These are phyloP conservation scores for Aureococcus anophagefferens DNA, from an alignment of 108 stramenopile genomes.

Conservation along the genomic window DNA sequence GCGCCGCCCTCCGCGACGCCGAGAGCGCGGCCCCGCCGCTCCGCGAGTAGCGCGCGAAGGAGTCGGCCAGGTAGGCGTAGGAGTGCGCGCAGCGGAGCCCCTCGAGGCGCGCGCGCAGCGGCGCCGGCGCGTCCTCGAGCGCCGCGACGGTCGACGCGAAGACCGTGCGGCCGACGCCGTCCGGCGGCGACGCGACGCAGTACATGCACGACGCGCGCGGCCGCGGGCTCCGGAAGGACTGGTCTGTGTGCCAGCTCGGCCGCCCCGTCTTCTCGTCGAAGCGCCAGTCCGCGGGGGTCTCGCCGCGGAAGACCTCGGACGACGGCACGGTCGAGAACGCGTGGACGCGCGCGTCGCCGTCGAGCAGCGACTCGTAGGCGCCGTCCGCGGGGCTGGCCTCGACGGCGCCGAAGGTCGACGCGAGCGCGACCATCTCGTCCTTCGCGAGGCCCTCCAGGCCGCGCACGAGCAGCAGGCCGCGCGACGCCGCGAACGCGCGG, in stretches of 20 bases:
- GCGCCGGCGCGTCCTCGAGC: no score
- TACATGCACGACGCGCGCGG: neutral
- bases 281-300: neutral
- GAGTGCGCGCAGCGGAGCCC: no score
- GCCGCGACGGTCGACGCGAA: neutral
- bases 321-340: neutral
- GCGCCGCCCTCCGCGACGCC: no score
- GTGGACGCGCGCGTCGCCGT: neutral
- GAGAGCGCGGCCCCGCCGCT: no score
- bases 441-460: neutral
- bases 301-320: neutral
- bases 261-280: neutral
- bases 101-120: no score
- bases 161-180: neutral
- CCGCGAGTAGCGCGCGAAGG: no score
- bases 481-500: neutral
- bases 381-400: neutral
- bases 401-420: neutral
- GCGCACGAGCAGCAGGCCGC: neutral
- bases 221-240: neutral
- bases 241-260: neutral
- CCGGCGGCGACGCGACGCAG: neutral
- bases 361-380: neutral
- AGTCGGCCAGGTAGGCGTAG: no score
- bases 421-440: neutral